Evolutionary conservation across 306 rosid genomes (phyloP).

Genomic region (Citrullus amarus): DNA sequence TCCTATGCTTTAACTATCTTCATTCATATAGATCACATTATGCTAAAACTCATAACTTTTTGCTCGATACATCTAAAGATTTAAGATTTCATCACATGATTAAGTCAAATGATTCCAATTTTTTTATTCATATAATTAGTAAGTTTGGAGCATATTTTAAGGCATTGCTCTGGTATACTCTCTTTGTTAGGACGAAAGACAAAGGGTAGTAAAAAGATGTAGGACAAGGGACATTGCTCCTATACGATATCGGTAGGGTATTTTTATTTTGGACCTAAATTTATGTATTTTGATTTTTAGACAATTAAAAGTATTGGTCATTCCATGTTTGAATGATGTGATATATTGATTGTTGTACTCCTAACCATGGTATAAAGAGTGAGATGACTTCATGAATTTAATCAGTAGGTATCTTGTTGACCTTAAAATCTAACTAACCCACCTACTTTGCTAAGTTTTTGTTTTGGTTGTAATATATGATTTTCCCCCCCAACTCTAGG

Average conservation of each 20-base stretch:
- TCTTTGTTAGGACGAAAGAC: neutral
- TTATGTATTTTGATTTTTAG: neutral
- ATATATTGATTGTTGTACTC: neutral
- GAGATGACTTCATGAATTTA: neutral
- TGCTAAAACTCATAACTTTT: neutral
- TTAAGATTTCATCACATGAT: neutral
- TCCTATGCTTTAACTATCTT: neutral
- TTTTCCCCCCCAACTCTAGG: neutral
- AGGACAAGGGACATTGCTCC: too few species aligned
- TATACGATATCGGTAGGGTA: too few species aligned
- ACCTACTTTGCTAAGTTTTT: constrained; percentile 15
- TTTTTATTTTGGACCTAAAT: neutral
- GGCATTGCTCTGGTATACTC: neutral
- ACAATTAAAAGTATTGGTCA: neutral
- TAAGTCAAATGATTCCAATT: neutral
- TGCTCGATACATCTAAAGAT: neutral
- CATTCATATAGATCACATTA: neutral
- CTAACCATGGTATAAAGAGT: neutral
- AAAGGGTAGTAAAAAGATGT: too few species aligned
- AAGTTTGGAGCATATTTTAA: neutral
- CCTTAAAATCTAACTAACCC: constrained; percentile 15
- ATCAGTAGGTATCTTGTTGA: constrained; percentile 22
- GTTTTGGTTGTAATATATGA: neutral
- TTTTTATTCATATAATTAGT: neutral
- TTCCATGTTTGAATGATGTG: neutral